These are phyloP conservation scores for Penicillium atrosanguineum DNA, from an alignment of 495 filamentous ascomycete species.

Conservation along the genomic window DNA sequence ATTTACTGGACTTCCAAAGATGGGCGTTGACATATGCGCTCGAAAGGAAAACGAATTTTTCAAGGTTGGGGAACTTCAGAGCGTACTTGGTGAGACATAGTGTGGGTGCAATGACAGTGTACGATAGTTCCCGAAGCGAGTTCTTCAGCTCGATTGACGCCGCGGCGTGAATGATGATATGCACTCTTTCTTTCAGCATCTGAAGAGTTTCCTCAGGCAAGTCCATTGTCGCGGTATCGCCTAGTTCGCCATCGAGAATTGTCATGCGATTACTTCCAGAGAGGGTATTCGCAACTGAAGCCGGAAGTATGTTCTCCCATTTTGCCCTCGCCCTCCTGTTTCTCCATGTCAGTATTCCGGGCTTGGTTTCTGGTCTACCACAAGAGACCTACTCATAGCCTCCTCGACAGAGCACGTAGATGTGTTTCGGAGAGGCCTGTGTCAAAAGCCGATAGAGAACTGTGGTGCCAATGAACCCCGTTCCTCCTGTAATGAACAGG, in stretches of 20 bases:
- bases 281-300: slow-evolving; percentile 7
- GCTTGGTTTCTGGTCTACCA: not conserved
- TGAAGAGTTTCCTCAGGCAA: slow-evolving; percentile 20
- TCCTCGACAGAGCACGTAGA: slow-evolving; percentile 26
- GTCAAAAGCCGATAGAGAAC: slow-evolving; percentile 24
- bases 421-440: slow-evolving; percentile 17
- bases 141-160: slow-evolving; percentile 15
- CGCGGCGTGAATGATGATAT: slow-evolving; percentile 24
- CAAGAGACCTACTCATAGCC: slow-evolving; percentile 12
- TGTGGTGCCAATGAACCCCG: slow-evolving; percentile 24
- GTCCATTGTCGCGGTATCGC: slow-evolving; percentile 27
- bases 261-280: slow-evolving; percentile 16
- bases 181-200: slow-evolving; percentile 25
- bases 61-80: slow-evolving; percentile 25
- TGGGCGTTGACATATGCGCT: slow-evolving; percentile 24
- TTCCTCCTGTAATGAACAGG: slow-evolving; percentile 24
- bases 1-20: slow-evolving; percentile 19
- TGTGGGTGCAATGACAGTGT: slow-evolving; percentile 21
- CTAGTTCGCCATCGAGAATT: slow-evolving; percentile 25
- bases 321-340: slow-evolving; percentile 23
- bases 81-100: slow-evolving; percentile 23
- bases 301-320: slow-evolving; percentile 22
- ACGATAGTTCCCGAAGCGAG: slow-evolving; percentile 26
- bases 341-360: not conserved
- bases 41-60: slow-evolving; percentile 23